Evolutionary conservation across 2,329 filamentous ascomycete genomes (phyloP), one percentile per base, ranked within the genome.

Genomic region (Ploettnerulaceae sp.): DNA sequence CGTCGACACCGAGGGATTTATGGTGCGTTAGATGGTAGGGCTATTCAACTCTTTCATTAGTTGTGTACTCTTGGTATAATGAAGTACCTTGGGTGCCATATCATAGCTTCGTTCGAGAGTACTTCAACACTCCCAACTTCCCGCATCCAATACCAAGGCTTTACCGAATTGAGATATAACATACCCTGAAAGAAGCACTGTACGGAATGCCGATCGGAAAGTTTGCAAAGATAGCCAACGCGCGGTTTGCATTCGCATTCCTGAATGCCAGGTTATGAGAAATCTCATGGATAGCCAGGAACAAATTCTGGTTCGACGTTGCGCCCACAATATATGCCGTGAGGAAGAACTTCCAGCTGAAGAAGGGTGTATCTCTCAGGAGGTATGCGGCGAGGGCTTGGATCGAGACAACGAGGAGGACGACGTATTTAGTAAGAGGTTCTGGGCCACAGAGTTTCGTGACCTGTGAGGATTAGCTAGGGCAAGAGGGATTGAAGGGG

Each of bases 21-120:
- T 98, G 93, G 71, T 98, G 93, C 1, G 93, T 98, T 31, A 98
- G 81, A 66, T 98, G 93, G 73, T 98, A 98, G 4, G 93, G 93
- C 78, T 89, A 56, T 41, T 17, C n/a, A 12, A 15, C 17, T 51
- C 63, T 52, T 64, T 64, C 36, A 48, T 49, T 21, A 25, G 28
- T n/a, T 32, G 24, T 31, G 14, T 28, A 28, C 20, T 32, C 12
- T 22, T 22, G 8, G n/a, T 9, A 33, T n/a, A n/a, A n/a, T n/a
- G n/a, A n/a, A n/a, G n/a, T n/a, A n/a, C n/a, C n/a, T n/a, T n/a
- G n/a, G n/a, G n/a, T n/a, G n/a, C n/a, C n/a, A n/a, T n/a, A n/a
- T n/a, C n/a, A n/a, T n/a, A n/a, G n/a, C n/a, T n/a, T n/a, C n/a
- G n/a, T n/a, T n/a, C n/a, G n/a, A n/a, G n/a, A 48, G 25, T 11